phyloP scores from a whole-genome alignment of 441 rosid species.

The Adansonia grandidieri region DNA sequence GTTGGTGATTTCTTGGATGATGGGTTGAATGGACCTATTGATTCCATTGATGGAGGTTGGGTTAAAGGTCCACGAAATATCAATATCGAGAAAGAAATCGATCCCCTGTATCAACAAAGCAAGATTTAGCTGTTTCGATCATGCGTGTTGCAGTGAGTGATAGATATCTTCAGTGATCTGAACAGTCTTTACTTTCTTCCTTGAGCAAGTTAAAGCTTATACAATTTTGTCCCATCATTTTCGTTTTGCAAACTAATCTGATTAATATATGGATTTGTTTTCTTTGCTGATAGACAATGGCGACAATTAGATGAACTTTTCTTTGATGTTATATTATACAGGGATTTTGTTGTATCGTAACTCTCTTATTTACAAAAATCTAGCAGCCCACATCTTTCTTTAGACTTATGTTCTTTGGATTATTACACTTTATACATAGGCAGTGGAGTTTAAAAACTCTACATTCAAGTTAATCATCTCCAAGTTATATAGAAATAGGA shows the following conservation, averaged over 20 bases:
- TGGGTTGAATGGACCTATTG: conserved; percentile 72
- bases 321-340: not conserved
- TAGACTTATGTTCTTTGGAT: not conserved
- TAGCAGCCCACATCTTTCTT: not conserved
- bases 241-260: conserved; percentile 20
- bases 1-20: conserved; percentile 86
- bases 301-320: not conserved
- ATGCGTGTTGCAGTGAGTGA: not conserved
- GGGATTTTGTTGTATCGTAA: not conserved
- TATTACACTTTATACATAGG: not conserved
- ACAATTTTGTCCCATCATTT: conserved; percentile 35
- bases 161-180: conserved; percentile 21
- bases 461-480: too few relatives aligned
- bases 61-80: conserved; percentile 47
- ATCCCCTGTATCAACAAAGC: not conserved
- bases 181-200: conserved; percentile 7
- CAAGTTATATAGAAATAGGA: too few relatives aligned
- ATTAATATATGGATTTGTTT: conserved; percentile 3
- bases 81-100: conserved; percentile 28
- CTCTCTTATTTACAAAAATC: not conserved
- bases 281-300: not conserved
- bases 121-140: not conserved
- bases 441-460: too few relatives aligned
- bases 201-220: conserved; percentile 12
- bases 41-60: conserved; percentile 82